Percentiles rank a stretch among this genome's conserved stretches.
These are phyloP conservation scores for Leptographium procerum DNA, from an alignment of 2,329 filamentous ascomycete genomes.

Conservation along the genomic window DNA sequence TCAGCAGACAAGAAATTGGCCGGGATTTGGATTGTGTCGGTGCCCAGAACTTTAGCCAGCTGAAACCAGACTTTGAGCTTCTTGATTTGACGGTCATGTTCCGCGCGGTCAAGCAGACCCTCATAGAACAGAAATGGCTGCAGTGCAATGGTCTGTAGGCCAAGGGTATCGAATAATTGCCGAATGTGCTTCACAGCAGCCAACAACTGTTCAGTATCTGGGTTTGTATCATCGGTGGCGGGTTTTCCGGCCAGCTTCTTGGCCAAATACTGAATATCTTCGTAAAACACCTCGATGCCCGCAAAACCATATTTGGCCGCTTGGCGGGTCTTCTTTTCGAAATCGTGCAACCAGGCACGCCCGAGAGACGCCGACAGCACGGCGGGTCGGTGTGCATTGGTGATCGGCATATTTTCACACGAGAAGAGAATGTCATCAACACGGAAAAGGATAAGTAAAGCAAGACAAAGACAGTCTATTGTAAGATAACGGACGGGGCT, in stretches of 20 bases:
- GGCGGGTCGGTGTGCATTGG: neutral
- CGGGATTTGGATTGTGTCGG: constrained; percentile 51
- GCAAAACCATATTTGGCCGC: neutral
- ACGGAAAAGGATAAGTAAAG: too few species aligned
- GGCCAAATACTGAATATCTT: neutral
- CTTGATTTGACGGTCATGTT: constrained; percentile 37
- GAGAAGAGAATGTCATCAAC: too few species aligned
- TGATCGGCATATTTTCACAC: neutral
- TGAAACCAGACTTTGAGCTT: constrained; percentile 48
- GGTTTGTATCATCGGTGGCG: neutral
- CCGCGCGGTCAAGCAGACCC: constrained; percentile 41
- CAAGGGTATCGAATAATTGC: too few species aligned
- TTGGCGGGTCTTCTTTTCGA: neutral
- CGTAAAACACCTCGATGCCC: neutral
- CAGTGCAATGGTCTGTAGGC: constrained; percentile 20
- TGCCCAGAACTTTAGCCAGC: constrained; percentile 43
- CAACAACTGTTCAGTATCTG: neutral
- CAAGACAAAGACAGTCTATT: too few species aligned
- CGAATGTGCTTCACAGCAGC: too few species aligned
- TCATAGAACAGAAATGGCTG: constrained; percentile 57
- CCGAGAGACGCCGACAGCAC: neutral
- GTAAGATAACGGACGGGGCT: too few species aligned
- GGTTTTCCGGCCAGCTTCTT: neutral
- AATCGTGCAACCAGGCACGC: neutral
- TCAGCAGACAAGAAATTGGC: constrained; percentile 38